Evolutionary conservation across 1,284 basidiomycete genomes (phyloP).

Genomic region (Violaceomyces palustris): DNA sequence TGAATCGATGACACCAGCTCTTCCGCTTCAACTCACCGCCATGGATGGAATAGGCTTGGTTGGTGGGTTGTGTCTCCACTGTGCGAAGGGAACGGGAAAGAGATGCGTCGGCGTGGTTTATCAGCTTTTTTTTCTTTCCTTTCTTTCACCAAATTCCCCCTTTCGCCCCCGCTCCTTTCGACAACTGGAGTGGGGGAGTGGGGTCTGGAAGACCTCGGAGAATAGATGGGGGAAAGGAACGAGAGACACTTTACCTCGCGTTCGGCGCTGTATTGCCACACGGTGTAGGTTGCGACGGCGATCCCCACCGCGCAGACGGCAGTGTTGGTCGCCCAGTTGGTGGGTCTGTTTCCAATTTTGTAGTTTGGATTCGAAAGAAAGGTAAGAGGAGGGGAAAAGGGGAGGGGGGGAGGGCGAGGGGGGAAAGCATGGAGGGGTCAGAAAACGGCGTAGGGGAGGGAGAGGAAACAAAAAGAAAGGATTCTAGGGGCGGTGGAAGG

Average conservation of each 20-base stretch:
- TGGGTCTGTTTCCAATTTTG: no score
- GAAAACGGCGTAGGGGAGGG: no score
- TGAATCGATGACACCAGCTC: slow-evolving; percentile 2
- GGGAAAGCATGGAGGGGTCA: background rate
- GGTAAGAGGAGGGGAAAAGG: background rate
- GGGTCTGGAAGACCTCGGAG: no score
- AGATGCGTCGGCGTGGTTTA: background rate
- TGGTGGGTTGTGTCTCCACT: slow-evolving; percentile 50
- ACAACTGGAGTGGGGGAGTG: no score
- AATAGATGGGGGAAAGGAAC: background rate
- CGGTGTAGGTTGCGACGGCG: slow-evolving; percentile 55
- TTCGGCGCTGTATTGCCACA: slow-evolving; percentile 57
- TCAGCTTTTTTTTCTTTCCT: background rate
- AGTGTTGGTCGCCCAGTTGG: slow-evolving; percentile 59
- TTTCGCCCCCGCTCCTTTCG: no score
- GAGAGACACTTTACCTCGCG: slow-evolving; percentile 55
- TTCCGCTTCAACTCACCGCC: slow-evolving; percentile 35
- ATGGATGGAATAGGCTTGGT: slow-evolving; percentile 45
- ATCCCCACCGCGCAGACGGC: slow-evolving; percentile 56
- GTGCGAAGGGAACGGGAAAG: background rate
- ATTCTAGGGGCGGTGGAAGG: no score
- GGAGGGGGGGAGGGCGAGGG: background rate
- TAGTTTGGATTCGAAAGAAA: no score
- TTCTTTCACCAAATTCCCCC: background rate
- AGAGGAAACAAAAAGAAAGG: no score